A percentile compares a stretch with the other conserved stretches of the same genome.
phyloP scores from a whole-genome alignment of 495 filamentous ascomycete genomes.

The Clohesyomyces aquaticus region DNA sequence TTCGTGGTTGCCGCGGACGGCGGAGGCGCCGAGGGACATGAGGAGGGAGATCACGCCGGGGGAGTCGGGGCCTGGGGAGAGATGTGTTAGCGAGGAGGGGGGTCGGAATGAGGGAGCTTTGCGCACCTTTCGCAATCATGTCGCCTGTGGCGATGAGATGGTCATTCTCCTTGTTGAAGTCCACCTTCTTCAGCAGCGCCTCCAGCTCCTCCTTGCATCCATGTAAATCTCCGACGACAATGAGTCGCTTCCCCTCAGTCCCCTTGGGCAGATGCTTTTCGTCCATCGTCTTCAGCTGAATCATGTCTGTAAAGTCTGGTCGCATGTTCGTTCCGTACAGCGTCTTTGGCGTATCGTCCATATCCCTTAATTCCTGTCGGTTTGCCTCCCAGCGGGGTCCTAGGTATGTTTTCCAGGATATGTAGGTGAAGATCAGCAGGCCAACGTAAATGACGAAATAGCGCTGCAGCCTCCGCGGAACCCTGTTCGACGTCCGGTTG shows the following conservation, averaged over 20 bases:
- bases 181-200: conserved; percentile 66
- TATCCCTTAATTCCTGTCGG: conserved; percentile 44
- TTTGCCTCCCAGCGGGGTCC: conserved; percentile 52
- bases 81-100: conserved; percentile 5
- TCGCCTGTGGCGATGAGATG: conserved; percentile 85
- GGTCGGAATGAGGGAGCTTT: too few species aligned
- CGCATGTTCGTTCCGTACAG: conserved; percentile 55
- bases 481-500: conserved; percentile 18
- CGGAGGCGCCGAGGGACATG: conserved; percentile 68
- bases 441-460: conserved; percentile 52
- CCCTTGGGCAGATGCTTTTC: conserved; percentile 25
- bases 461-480: conserved; percentile 42
- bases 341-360: conserved; percentile 47
- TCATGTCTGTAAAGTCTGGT: conserved; percentile 55
- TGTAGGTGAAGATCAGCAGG: conserved; percentile 47
- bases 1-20: conserved; percentile 92
- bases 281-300: conserved; percentile 54
- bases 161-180: conserved; percentile 66
- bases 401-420: conserved; percentile 51
- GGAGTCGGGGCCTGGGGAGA: conserved; percentile 68
- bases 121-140: conserved; percentile 75
- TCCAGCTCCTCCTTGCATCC: conserved; percentile 72
- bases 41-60: conserved; percentile 75
- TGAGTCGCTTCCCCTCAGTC: conserved; percentile 51
- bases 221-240: conserved; percentile 90